Evolutionary conservation across 805 yeast species (phyloP).

Genomic region (Cyberlindnera bimundalis): DNA sequence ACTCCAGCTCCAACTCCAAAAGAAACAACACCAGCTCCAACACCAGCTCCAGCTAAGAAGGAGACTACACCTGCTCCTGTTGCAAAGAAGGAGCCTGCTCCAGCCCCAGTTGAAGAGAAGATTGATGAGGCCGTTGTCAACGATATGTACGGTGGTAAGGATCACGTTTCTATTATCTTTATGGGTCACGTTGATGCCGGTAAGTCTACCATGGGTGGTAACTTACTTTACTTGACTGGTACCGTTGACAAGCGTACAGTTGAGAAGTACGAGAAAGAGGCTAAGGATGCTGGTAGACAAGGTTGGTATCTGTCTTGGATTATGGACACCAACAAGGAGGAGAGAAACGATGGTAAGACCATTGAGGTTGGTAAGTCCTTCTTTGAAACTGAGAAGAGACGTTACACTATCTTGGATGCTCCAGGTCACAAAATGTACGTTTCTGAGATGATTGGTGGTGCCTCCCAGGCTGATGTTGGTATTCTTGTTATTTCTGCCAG

Average conservation of each 20-base stretch:
- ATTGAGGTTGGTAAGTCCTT: conserved; percentile 98
- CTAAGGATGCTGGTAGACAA: conserved; percentile 99
- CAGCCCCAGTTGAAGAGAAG: conserved; percentile 49
- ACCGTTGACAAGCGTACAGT: conserved; percentile 98
- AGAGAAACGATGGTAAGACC: conserved; percentile 98
- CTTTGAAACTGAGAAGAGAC: conserved; percentile 96
- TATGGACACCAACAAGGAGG: conserved; percentile 99
- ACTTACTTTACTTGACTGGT: conserved; percentile 86
- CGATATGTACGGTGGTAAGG: conserved; percentile 96
- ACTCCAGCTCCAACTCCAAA: conserved; percentile 24
- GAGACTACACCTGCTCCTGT: conserved; percentile 15
- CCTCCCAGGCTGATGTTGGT: conserved; percentile 99
- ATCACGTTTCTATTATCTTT: conserved; percentile 92
- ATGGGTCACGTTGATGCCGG: conserved; percentile 99
- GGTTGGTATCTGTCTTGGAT: conserved; percentile 99
- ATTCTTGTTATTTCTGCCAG: conserved; percentile 95
- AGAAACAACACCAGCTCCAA: conserved; percentile 22
- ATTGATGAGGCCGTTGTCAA: conserved; percentile 84
- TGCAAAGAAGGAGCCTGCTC: conserved; percentile 16
- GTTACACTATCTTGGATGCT: conserved; percentile 97
- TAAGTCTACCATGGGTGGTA: conserved; percentile 99
- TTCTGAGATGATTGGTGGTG: conserved; percentile 99
- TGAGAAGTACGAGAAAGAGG: conserved; percentile 97
- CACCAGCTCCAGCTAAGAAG: conserved; percentile 20
- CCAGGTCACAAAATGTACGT: conserved; percentile 99